phyloP scores from a whole-genome alignment of 2,329 filamentous ascomycete genomes.

The Calonectria crousiana region DNA sequence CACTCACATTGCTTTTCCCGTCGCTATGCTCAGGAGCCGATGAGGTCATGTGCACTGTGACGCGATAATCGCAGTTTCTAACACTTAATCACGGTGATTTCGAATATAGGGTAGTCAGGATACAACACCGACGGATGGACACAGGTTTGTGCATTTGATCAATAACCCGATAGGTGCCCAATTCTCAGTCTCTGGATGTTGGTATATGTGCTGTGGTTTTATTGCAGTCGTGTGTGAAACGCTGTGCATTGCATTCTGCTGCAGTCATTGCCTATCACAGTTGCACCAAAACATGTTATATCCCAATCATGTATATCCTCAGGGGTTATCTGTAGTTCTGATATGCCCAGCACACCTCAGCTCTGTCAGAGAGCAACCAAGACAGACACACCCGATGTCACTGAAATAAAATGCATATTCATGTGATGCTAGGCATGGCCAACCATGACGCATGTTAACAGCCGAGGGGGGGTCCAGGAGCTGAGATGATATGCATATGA shows the following conservation, averaged over 20 bases:
- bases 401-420: not conserved
- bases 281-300: not conserved
- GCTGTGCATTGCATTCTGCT: not conserved
- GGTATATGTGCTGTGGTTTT: not conserved
- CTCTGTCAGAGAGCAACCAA: not conserved
- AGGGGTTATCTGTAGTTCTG: not conserved
- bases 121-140: not conserved
- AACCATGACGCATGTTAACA: not conserved
- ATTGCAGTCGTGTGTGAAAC: not conserved
- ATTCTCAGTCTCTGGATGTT: not conserved
- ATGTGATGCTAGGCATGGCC: not conserved
- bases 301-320: not conserved
- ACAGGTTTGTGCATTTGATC: not conserved
- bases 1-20: constrained; percentile 10
- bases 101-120: constrained; percentile 9
- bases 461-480: not conserved
- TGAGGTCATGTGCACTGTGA: constrained; percentile 27
- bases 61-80: not conserved
- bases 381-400: not conserved
- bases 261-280: not conserved
- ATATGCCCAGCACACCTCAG: not conserved
- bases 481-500: not conserved
- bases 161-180: not conserved
- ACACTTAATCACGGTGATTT: not conserved
- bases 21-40: constrained; percentile 8